Evolutionary conservation across 2,329 filamentous ascomycete species (phyloP).

Genomic region (Colletotrichum ledebouriae): DNA sequence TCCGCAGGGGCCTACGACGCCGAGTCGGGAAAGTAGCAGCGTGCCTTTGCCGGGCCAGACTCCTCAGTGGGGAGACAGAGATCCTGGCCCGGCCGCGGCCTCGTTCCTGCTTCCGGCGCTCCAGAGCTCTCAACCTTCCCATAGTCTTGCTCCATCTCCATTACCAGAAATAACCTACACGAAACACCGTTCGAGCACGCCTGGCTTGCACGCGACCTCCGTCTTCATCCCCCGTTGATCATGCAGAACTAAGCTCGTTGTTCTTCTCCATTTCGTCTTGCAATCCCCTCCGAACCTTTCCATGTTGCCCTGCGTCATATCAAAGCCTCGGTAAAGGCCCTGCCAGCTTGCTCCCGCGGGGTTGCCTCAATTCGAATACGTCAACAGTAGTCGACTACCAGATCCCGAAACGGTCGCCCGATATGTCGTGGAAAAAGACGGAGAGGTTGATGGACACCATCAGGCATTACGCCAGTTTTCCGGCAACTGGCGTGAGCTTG

Average conservation of each 20-base stretch:
- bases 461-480: constrained; percentile 96
- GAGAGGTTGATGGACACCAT: constrained; percentile 96
- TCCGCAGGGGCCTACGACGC: constrained; percentile 37
- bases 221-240: constrained; percentile 24
- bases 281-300: constrained; percentile 27
- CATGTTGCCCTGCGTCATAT: constrained; percentile 45
- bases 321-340: constrained; percentile 44
- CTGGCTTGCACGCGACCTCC: constrained; percentile 34
- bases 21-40: constrained; percentile 37
- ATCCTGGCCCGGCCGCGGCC: constrained; percentile 36
- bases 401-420: constrained; percentile 50
- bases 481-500: constrained; percentile 94
- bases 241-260: constrained; percentile 34
- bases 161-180: constrained; percentile 41
- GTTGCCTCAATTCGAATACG: constrained; percentile 39
- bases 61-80: constrained; percentile 31
- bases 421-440: constrained; percentile 94
- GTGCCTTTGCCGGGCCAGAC: constrained; percentile 33
- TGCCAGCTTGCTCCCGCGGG: constrained; percentile 42
- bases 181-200: constrained; percentile 31
- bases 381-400: constrained; percentile 29
- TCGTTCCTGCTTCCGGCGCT: constrained; percentile 38
- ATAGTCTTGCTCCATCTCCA: constrained; percentile 32
- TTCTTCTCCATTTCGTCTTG: constrained; percentile 1
- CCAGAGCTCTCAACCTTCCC: constrained; percentile 28